phyloP scores from a whole-genome alignment of 768 basidiomycete genomes.

The Scleroderma bovista region DNA sequence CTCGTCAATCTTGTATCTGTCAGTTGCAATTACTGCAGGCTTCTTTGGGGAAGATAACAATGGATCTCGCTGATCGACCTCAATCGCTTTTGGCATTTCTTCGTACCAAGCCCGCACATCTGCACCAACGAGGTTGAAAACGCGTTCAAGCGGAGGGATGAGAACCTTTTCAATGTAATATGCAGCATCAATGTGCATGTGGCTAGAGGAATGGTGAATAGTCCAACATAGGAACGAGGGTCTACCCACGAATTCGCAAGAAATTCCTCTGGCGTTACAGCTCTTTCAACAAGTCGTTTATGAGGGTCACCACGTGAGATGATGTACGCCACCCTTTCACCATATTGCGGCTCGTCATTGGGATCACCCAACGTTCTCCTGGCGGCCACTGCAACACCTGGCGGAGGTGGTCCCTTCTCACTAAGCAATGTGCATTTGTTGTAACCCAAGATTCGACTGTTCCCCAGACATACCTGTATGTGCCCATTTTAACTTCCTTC shows the following conservation, averaged over 20 bases:
- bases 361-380: constrained; percentile 68
- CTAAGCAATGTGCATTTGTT: constrained; percentile 34
- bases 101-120: constrained; percentile 84
- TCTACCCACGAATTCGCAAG: constrained; percentile 52
- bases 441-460: neutral
- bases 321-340: constrained; percentile 90
- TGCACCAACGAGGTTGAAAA: constrained; percentile 88
- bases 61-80: constrained; percentile 31
- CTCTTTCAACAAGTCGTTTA: constrained; percentile 66
- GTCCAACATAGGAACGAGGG: neutral
- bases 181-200: constrained; percentile 70
- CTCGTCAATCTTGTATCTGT: constrained; percentile 57
- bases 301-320: constrained; percentile 64
- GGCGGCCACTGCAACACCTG: constrained; percentile 87
- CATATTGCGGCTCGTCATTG: constrained; percentile 83
- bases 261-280: constrained; percentile 67
- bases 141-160: constrained; percentile 84
- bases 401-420: constrained; percentile 79
- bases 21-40: constrained; percentile 22
- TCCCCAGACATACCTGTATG: constrained; percentile 62
- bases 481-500: constrained; percentile 90
- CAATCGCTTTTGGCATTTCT: constrained; percentile 69
- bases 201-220: constrained; percentile 32
- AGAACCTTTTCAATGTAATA: constrained; percentile 88
- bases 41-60: constrained; percentile 33